These are phyloP conservation scores for Penicillium canariense DNA, from an alignment of 495 filamentous ascomycete species.

Conservation along the genomic window DNA sequence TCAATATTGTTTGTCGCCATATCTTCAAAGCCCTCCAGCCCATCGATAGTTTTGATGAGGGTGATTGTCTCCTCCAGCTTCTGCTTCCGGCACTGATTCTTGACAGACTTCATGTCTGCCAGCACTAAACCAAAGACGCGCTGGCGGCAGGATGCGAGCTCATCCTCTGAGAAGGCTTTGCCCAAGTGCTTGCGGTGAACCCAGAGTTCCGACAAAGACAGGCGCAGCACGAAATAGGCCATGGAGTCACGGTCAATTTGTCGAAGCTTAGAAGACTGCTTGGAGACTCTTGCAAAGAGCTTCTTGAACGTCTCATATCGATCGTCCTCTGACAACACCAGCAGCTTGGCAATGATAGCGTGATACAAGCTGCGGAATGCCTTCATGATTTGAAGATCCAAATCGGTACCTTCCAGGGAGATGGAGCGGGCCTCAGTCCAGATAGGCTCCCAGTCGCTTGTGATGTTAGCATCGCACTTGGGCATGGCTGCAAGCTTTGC, in stretches of 20 bases:
- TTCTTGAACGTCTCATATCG: constrained; percentile 38
- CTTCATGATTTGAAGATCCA: constrained; percentile 45
- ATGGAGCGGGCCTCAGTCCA: constrained; percentile 40
- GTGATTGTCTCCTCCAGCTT: constrained; percentile 41
- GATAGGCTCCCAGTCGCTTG: constrained; percentile 42
- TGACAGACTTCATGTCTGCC: constrained; percentile 39
- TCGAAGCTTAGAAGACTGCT: constrained; percentile 36
- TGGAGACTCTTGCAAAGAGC: constrained; percentile 33
- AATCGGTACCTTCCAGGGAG: constrained; percentile 31
- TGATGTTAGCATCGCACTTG: constrained; percentile 38
- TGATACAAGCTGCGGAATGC: constrained; percentile 40
- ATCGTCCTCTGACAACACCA: constrained; percentile 37
- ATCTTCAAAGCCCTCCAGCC: constrained; percentile 47
- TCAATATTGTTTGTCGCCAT: constrained; percentile 35
- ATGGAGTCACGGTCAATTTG: constrained; percentile 39
- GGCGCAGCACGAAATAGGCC: constrained; percentile 40
- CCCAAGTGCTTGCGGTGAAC: constrained; percentile 31
- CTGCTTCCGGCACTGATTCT: constrained; percentile 42
- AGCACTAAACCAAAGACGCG: constrained; percentile 38
- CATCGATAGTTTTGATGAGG: constrained; percentile 44
- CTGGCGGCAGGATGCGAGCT: constrained; percentile 35
- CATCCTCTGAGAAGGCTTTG: constrained; percentile 30
- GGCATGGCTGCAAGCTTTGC: constrained; percentile 44
- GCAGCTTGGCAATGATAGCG: constrained; percentile 37
- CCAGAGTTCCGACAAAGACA: constrained; percentile 44